These are phyloP conservation scores for Mortierella claussenii DNA, from an alignment of 192 early-diverging fungal species.

Conservation along the genomic window DNA sequence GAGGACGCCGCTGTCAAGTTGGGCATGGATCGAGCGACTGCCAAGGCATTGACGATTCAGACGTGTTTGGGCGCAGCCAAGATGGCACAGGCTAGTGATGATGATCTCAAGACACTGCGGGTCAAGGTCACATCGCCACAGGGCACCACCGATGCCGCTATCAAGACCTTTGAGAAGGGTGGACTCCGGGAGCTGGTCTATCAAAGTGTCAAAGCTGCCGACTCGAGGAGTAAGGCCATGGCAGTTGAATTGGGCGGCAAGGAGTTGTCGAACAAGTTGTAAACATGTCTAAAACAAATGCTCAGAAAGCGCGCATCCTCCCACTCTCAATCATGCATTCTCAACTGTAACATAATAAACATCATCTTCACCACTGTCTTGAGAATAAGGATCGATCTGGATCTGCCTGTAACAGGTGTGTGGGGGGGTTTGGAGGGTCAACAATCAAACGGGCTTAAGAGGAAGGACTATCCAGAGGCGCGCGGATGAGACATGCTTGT, in stretches of 20 bases:
- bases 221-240: conserved; percentile 68
- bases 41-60: conserved; percentile 85
- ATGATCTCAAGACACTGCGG: conserved; percentile 78
- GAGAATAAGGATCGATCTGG: too few relatives aligned
- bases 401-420: too few relatives aligned
- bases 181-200: conserved; percentile 64
- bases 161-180: conserved; percentile 77
- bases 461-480: too few relatives aligned
- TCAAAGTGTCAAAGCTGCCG: conserved; percentile 74
- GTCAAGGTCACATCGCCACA: conserved; percentile 93
- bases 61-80: conserved; percentile 92
- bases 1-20: conserved; percentile 80
- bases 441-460: too few relatives aligned
- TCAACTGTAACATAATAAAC: too few relatives aligned
- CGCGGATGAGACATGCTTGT: too few relatives aligned
- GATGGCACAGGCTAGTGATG: conserved; percentile 79
- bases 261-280: too few relatives aligned
- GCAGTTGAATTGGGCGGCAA: conserved; percentile 30
- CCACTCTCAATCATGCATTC: too few relatives aligned
- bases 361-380: too few relatives aligned
- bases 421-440: too few relatives aligned
- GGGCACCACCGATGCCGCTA: conserved; percentile 92
- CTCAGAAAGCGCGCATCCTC: too few relatives aligned
- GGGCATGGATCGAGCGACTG: conserved; percentile 79
- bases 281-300: too few relatives aligned